Percentiles rank a stretch among this genome's conserved stretches.
These are phyloP conservation scores for Daldinia childiae DNA, from an alignment of 495 filamentous ascomycete species.

Conservation along the genomic window DNA sequence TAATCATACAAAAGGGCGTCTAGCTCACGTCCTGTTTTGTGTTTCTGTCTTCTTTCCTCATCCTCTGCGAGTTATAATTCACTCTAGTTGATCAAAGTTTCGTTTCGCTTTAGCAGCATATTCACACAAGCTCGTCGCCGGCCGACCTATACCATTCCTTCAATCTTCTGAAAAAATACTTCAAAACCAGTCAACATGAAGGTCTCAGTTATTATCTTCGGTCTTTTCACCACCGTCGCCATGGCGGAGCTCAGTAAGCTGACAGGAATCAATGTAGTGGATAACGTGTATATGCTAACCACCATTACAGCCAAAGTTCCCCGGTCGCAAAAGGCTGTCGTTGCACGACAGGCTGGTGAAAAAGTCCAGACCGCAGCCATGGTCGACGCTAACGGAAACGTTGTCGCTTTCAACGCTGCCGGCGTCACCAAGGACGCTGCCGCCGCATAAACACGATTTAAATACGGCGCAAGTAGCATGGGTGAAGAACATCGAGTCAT, in stretches of 20 bases:
- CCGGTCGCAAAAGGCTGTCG: slow-evolving; percentile 29
- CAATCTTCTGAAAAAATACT: slow-evolving; percentile 20
- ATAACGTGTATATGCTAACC: slow-evolving; percentile 5
- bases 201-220: slow-evolving; percentile 57
- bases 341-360: slow-evolving; percentile 43
- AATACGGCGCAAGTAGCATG: not conserved
- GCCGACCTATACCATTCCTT: slow-evolving; percentile 54
- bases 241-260: slow-evolving; percentile 51
- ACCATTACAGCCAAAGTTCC: slow-evolving; percentile 34
- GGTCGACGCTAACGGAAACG: slow-evolving; percentile 51
- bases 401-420: slow-evolving; percentile 52
- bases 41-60: slow-evolving; percentile 25
- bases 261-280: not conserved
- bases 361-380: slow-evolving; percentile 52
- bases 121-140: slow-evolving; percentile 55
- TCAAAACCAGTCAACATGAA: slow-evolving; percentile 59
- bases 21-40: slow-evolving; percentile 1
- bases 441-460: not conserved
- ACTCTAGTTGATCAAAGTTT: slow-evolving; percentile 39
- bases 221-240: slow-evolving; percentile 57
- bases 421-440: slow-evolving; percentile 46
- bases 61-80: slow-evolving; percentile 30
- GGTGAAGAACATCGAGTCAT: not conserved
- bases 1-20: slow-evolving; percentile 28
- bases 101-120: slow-evolving; percentile 41